Evolutionary conservation across 306 rosid species (phyloP), one percentile per base, ranked within the genome.

Genomic region (Ceratonia siliqua): DNA sequence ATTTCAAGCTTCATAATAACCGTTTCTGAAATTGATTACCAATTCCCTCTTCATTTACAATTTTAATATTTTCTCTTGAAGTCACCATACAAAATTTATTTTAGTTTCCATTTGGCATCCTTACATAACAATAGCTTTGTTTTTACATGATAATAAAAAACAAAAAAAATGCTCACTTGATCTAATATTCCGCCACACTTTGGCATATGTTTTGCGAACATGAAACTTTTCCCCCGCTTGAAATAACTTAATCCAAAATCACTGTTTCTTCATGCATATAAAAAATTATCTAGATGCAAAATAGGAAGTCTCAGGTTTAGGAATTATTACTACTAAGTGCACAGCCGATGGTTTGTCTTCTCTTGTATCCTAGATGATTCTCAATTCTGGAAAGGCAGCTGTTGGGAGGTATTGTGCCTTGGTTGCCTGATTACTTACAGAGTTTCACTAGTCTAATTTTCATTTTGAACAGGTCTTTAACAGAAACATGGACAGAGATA

Each of bases 401-500:
- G n/a, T n/a, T n/a, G n/a, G n/a, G n/a, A n/a, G n/a, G n/a, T n/a
- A n/a, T n/a, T n/a, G n/a, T n/a, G n/a, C n/a, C n/a, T n/a, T n/a
- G n/a, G n/a, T 15, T 76, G n/a, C n/a, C n/a, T n/a, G n/a, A n/a
- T 74, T 65, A 18, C 36, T 68, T 36, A 7, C 21, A 11, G 78
- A 72, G 50, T 41, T 77, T 71, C 56, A 52, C 72, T 53, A 69
- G 38, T 56, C 25, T 22, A 24, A 46, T 27, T 72, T 42, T 35
- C 74, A 52, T 57, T 25, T 36, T 72, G 67, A 71, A 67, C 87
- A 89, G 97, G 96, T 88, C 24, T 89, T 92, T 22, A 73, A 87
- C 85, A 88, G 72, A 78, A 80, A 85, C 25, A 85, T 89, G 84
- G 97, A 92, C 80, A 92, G 73, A 82, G 93, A 92, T 39, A 78